Evolutionary conservation across 2,329 filamentous ascomycete species (phyloP), one percentile per base, ranked within the genome.

Genomic region (Stagonosporopsis chrysanthemi): DNA sequence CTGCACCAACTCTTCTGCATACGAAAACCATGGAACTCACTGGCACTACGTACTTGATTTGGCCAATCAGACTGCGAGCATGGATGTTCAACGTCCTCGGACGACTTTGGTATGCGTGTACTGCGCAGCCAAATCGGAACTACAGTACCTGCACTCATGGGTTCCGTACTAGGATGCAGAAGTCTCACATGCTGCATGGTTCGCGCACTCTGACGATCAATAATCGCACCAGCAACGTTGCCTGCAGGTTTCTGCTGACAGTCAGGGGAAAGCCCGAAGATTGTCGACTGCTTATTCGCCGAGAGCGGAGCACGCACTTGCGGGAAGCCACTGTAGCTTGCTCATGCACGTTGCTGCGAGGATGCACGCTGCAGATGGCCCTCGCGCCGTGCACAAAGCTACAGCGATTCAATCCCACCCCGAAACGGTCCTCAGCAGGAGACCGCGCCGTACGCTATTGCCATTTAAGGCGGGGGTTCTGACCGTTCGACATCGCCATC

Each of bases 381-480:
- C 53, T 59, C 47, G 61, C 62, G 54, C 51, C 57, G 63, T 73
- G 72, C 68, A 73, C 67, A 69, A 66, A 57, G 61, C 52, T 55
- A 52, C 68, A 57, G 33, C 54, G 68, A 73, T 58, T 69, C 68
- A 65, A 70, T 60, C 42, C 50, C 45, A 50, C 39, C 69, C 65
- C 57, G 63, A 71, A 62, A 40, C 52, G 65, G 62, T 52, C 38
- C 57, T 51, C 52, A 63, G 63, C 65, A 68, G 55, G 54, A 59
- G 58, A 54, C 49, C 48, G 52, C 43, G 59, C 58, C 57, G 52
- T 38, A 42, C 41, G 63, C 60, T 66, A 66, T 65, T 66, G 67
- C 66, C 68, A 66, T 58, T 52, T 54, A 11, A 57, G 56, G 60
- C 63, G 60, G 64, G 58, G 60, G 50, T 51, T 52, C 52, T 36